Conservation (phyloP, 768 basidiomycete genomes). For the Podaxis sp. region DNA sequence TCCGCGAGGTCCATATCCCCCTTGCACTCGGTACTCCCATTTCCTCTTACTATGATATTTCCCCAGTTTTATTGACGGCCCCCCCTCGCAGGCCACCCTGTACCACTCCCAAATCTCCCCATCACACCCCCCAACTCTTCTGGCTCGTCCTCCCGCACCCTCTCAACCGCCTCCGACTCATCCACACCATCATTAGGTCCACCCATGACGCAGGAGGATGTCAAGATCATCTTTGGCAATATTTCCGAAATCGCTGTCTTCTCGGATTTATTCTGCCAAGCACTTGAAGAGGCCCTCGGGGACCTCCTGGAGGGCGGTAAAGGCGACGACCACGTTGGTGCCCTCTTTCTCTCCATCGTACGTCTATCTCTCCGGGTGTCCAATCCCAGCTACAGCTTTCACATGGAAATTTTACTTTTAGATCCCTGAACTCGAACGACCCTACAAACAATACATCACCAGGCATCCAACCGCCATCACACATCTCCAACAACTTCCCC, state of each 20-base stretch:
- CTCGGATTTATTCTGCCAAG: conserved; percentile 60
- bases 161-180: conserved; percentile 48
- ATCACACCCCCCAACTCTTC: conserved; percentile 45
- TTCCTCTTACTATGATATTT: conserved; percentile 21
- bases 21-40: conserved; percentile 57
- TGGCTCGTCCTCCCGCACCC: conserved; percentile 44
- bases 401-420: conserved; percentile 20
- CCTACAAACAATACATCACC: conserved; percentile 79
- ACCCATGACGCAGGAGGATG: conserved; percentile 71
- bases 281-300: conserved; percentile 65
- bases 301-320: conserved; percentile 54
- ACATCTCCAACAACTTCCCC: conserved; percentile 49
- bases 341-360: conserved; percentile 65
- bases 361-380: conserved; percentile 24
- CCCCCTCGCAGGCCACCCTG: conserved; percentile 26
- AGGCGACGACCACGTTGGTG: conserved; percentile 69
- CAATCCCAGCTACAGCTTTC: neutral
- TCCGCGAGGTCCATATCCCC: conserved; percentile 75
- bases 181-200: conserved; percentile 34
- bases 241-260: conserved; percentile 71
- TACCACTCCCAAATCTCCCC: conserved; percentile 32
- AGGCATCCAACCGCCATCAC: conserved; percentile 71
- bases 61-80: neutral
- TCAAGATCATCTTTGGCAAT: conserved; percentile 71
- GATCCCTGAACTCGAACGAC: conserved; percentile 67